Conservation (phyloP, 2,329 filamentous ascomycete genomes). For the Basipetospora sp. region DNA sequence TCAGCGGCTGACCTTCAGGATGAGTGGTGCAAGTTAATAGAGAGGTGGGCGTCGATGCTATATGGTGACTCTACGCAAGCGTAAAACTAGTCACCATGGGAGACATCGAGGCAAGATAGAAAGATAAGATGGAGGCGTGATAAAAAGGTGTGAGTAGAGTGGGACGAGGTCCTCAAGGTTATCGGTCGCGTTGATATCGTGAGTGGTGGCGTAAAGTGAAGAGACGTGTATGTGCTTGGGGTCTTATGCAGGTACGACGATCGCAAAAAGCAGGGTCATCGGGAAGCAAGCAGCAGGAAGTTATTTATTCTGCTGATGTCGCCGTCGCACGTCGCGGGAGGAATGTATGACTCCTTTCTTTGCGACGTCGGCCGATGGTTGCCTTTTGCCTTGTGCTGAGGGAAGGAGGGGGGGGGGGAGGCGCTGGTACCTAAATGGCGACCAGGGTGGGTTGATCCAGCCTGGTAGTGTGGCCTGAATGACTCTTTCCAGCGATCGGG, state of each 20-base stretch:
- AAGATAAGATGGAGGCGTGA: background rate
- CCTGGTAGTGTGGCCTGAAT: conserved; percentile 6
- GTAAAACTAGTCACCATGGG: conserved; percentile 2
- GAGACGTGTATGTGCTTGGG: background rate
- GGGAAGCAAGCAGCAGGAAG: conserved; percentile 2
- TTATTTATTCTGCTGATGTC: background rate
- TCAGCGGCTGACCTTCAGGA: conserved; percentile 2
- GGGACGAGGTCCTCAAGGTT: too few species aligned
- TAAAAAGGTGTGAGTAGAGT: background rate
- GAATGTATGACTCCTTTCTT: conserved; percentile 6
- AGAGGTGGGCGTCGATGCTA: background rate
- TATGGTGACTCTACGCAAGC: conserved; percentile 1
- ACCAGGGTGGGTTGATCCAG: conserved; percentile 1
- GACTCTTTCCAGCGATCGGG: conserved; percentile 3
- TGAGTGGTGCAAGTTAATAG: too few species aligned
- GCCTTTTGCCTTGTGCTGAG: conserved; percentile 4
- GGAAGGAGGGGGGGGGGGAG: background rate
- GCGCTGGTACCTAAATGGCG: conserved; percentile 6
- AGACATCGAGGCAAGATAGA: background rate
- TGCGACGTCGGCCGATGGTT: conserved; percentile 6
- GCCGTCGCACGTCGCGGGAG: background rate
- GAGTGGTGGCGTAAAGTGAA: conserved; percentile 1
- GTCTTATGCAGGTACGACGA: conserved; percentile 6
- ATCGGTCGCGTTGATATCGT: background rate
- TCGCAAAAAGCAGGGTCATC: conserved; percentile 1